phyloP scores from a whole-genome alignment of 768 basidiomycete genomes.

The Suillus lakei region DNA sequence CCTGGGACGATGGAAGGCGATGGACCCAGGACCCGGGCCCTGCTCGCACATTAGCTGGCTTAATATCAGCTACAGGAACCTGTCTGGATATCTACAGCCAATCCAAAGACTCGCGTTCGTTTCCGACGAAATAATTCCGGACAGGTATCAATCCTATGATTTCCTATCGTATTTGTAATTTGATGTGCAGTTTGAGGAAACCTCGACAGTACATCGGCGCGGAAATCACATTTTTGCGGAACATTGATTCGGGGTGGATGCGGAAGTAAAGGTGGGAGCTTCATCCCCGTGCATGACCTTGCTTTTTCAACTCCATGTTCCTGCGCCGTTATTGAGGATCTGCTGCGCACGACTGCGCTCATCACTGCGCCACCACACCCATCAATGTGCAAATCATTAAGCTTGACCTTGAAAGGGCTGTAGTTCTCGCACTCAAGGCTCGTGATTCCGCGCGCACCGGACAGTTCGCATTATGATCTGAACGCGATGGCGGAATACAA shows the following conservation, averaged over 20 bases:
- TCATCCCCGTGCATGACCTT: slow-evolving; percentile 14
- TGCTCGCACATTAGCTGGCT: background rate
- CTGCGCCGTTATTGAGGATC: slow-evolving; percentile 26
- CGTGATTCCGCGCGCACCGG: slow-evolving; percentile 51
- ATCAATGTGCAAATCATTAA: slow-evolving; percentile 37
- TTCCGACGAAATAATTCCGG: slow-evolving; percentile 47
- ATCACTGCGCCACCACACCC: slow-evolving; percentile 31
- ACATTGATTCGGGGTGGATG: slow-evolving; percentile 7
- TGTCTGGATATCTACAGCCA: slow-evolving; percentile 50
- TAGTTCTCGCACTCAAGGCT: slow-evolving; percentile 45
- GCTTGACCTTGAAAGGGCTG: slow-evolving; percentile 8
- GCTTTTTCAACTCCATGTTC: slow-evolving; percentile 3
- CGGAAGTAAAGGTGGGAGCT: slow-evolving; percentile 2
- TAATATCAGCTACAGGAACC: slow-evolving; percentile 38
- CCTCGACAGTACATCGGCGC: slow-evolving; percentile 18
- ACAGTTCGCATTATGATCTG: slow-evolving; percentile 59
- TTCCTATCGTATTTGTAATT: slow-evolving; percentile 55
- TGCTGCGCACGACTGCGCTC: slow-evolving; percentile 32
- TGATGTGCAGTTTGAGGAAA: slow-evolving; percentile 47
- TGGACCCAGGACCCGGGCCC: background rate
- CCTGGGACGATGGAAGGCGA: too few species aligned
- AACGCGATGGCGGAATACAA: slow-evolving; percentile 55
- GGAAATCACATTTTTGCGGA: slow-evolving; percentile 1
- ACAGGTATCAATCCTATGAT: slow-evolving; percentile 46
- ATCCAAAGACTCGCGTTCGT: slow-evolving; percentile 48